A percentile compares a stretch with the other conserved stretches of the same genome.
phyloP scores from a whole-genome alignment of 495 filamentous ascomycete species.

The Lentithecium fluviatile region DNA sequence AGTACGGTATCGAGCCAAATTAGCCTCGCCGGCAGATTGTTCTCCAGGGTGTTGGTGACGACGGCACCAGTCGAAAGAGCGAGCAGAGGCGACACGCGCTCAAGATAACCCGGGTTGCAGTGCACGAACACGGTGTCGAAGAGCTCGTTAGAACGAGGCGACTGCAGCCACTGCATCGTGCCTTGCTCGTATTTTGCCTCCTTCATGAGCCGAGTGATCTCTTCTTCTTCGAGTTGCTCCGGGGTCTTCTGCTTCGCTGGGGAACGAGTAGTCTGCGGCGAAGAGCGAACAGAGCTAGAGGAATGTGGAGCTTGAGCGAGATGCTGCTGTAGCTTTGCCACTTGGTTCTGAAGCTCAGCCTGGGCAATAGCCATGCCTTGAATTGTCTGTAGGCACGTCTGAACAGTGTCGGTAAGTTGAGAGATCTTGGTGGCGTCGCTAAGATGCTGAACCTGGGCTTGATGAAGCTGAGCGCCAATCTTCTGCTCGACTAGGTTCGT shows the following conservation, averaged over 20 bases:
- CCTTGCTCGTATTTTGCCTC: conserved; percentile 62
- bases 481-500: conserved; percentile 65
- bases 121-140: conserved; percentile 79
- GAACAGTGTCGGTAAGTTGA: conserved; percentile 70
- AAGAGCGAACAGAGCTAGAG: neutral
- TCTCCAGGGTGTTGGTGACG: conserved; percentile 68
- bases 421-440: conserved; percentile 78
- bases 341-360: conserved; percentile 47
- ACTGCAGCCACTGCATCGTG: conserved; percentile 77
- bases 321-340: conserved; percentile 23
- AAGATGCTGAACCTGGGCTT: conserved; percentile 66
- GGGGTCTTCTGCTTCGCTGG: conserved; percentile 48
- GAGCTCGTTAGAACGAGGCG: conserved; percentile 65
- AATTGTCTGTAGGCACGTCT: conserved; percentile 68
- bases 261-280: conserved; percentile 2
- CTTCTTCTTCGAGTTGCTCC: conserved; percentile 63
- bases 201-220: conserved; percentile 64
- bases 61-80: conserved; percentile 80
- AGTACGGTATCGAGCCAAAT: conserved; percentile 77
- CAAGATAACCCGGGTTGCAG: conserved; percentile 69
- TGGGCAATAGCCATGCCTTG: conserved; percentile 67
- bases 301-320: conserved; percentile 39
- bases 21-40: conserved; percentile 65
- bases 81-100: conserved; percentile 70
- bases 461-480: conserved; percentile 59